These are phyloP conservation scores for Botryotinia narcissicola DNA, from an alignment of 2,329 filamentous ascomycete genomes.

Conservation along the genomic window DNA sequence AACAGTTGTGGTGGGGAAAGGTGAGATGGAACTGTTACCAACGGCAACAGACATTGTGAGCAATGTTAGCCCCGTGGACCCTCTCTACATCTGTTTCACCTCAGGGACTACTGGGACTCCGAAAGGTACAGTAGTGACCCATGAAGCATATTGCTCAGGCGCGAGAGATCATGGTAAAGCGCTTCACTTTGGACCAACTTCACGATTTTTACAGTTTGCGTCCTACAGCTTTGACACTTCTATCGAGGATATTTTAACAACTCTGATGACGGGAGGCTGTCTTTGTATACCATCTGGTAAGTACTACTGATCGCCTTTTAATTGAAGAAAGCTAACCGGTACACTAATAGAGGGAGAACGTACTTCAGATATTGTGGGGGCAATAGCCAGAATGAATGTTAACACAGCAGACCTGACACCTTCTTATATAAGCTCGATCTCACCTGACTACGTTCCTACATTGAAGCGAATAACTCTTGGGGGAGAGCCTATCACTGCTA, in stretches of 20 bases:
- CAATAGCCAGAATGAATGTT: constrained; percentile 29
- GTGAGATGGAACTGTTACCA: background rate
- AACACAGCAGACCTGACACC: constrained; percentile 32
- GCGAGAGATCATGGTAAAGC: constrained; percentile 33
- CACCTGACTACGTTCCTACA: constrained; percentile 11
- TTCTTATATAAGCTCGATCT: constrained; percentile 20
- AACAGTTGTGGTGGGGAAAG: constrained; percentile 4
- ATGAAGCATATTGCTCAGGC: constrained; percentile 15
- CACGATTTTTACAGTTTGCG: constrained; percentile 28
- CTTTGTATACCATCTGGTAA: constrained; percentile 28
- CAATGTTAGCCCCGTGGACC: constrained; percentile 9
- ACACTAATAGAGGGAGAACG: constrained; percentile 25
- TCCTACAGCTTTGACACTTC: constrained; percentile 29
- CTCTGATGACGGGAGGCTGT: constrained; percentile 27
- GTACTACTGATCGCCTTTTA: background rate
- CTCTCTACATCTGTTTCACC: constrained; percentile 46
- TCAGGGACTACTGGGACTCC: constrained; percentile 46
- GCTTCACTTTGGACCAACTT: constrained; percentile 30
- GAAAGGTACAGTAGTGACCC: constrained; percentile 37
- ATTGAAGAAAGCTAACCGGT: background rate
- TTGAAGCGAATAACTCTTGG: constrained; percentile 10
- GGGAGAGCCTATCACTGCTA: constrained; percentile 24
- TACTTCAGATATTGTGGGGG: constrained; percentile 38
- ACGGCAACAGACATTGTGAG: background rate
- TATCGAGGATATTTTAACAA: constrained; percentile 27